A percentile compares a stretch with the other conserved stretches of the same genome.
These are phyloP conservation scores for Silybum marianum DNA, from an alignment of 129 eudicot species.

Conservation along the genomic window DNA sequence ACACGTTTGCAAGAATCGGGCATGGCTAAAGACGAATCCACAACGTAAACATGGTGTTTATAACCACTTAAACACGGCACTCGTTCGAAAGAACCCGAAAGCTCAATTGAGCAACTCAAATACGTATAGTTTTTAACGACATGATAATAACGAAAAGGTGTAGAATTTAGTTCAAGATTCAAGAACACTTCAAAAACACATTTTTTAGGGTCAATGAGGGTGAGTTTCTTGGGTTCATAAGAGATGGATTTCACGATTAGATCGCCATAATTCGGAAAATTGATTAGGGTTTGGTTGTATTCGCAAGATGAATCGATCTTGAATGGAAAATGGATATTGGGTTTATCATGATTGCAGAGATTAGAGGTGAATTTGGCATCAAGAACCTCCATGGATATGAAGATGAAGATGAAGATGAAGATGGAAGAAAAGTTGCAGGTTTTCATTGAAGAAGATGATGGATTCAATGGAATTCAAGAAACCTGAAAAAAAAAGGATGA, in stretches of 20 bases:
- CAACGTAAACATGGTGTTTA: constrained; percentile 46
- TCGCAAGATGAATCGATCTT: constrained; percentile 37
- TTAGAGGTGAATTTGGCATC: constrained; percentile 7
- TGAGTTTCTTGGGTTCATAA: constrained; percentile 41
- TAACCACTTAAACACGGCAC: constrained; percentile 51
- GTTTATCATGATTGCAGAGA: constrained; percentile 27
- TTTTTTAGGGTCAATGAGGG: constrained; percentile 52
- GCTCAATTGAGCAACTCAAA: constrained; percentile 38
- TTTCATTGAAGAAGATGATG: constrained; percentile 26
- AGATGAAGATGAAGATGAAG: constrained; percentile 36
- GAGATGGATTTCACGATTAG: constrained; percentile 46
- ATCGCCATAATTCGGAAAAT: constrained; percentile 46
- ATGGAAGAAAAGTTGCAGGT: constrained; percentile 19
- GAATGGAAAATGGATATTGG: constrained; percentile 42
- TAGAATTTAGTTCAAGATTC: constrained; percentile 43
- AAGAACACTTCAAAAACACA: constrained; percentile 59
- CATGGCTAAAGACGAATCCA: constrained; percentile 32
- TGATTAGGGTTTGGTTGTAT: constrained; percentile 45
- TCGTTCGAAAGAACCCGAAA: constrained; percentile 24
- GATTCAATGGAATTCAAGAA: constrained; percentile 15
- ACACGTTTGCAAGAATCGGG: constrained; percentile 41
- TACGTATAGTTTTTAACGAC: constrained; percentile 42
- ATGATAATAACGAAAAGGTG: constrained; percentile 53
- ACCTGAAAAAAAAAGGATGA: not conserved
- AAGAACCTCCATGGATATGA: constrained; percentile 25